Percentiles rank a stretch among this genome's conserved stretches.
Evolutionary conservation across 108 stramenopile genomes (phyloP).

Genomic region (Aurantiochytrium sp.): DNA sequence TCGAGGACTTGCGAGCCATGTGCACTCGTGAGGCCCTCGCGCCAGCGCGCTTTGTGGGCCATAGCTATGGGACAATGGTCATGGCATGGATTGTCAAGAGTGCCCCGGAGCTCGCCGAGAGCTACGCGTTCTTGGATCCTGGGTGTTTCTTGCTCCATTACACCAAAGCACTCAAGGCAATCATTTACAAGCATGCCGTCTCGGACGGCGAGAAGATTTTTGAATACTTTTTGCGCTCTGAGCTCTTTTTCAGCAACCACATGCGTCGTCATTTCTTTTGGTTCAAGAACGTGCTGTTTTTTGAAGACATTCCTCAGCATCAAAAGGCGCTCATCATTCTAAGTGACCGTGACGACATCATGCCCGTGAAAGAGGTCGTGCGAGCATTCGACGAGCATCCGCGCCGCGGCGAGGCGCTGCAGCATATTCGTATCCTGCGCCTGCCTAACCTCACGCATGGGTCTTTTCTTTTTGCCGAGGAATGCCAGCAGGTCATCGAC

Average conservation of each 20-base stretch:
- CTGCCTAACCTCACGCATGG: neutral
- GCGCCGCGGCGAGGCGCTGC: neutral
- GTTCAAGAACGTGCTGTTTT: neutral
- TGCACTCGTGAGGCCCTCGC: neutral
- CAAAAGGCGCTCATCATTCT: neutral
- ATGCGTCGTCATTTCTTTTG: neutral
- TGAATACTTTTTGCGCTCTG: neutral
- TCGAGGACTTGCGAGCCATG: neutral
- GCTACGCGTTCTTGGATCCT: neutral
- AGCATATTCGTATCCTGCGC: neutral
- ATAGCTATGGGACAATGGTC: neutral
- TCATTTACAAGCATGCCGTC: conserved; percentile 10
- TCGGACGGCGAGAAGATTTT: neutral
- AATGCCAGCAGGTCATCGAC: neutral
- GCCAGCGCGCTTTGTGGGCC: neutral
- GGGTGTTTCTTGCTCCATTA: neutral
- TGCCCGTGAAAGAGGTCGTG: neutral
- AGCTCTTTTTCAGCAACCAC: neutral
- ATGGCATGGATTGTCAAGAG: neutral
- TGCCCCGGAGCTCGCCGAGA: neutral
- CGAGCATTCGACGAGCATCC: neutral
- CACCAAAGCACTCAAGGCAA: neutral
- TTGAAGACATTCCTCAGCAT: neutral
- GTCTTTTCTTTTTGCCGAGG: neutral
- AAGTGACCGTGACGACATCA: neutral